Percentiles rank a stretch among this genome's conserved stretches.
These are phyloP conservation scores for Lachnellula cervina DNA, from an alignment of 2,329 filamentous ascomycete genomes.

Conservation along the genomic window DNA sequence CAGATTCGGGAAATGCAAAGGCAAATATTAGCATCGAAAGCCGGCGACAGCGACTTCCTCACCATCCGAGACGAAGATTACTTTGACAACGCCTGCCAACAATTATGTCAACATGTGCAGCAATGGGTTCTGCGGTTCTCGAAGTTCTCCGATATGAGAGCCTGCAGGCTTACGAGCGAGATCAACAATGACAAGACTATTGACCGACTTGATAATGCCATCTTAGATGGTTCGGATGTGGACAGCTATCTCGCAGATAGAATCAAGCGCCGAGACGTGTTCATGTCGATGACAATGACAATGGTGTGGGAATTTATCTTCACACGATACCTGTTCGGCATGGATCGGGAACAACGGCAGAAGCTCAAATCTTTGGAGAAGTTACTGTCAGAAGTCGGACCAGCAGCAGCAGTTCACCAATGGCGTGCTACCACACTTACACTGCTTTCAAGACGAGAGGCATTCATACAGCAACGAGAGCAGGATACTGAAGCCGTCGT, in stretches of 20 bases:
- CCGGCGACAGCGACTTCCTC: conserved; percentile 68
- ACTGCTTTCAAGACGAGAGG: conserved; percentile 71
- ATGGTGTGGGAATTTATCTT: conserved; percentile 99
- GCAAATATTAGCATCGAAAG: conserved; percentile 54
- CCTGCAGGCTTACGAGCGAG: conserved; percentile 77
- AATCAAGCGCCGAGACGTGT: conserved; percentile 82
- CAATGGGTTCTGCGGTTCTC: conserved; percentile 98
- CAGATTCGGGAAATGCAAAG: conserved; percentile 53
- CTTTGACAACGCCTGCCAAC: conserved; percentile 89
- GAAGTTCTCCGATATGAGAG: conserved; percentile 90
- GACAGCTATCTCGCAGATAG: conserved; percentile 84
- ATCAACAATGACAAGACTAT: conserved; percentile 90
- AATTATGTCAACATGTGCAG: conserved; percentile 91
- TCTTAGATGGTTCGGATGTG: conserved; percentile 91
- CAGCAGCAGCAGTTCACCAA: conserved; percentile 82
- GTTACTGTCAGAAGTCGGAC: conserved; percentile 81
- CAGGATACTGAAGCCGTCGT: conserved; percentile 95
- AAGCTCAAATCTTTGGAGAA: conserved; percentile 97
- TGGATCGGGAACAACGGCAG: conserved; percentile 96
- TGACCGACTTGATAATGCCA: conserved; percentile 87
- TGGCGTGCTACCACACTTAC: conserved; percentile 96
- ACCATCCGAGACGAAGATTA: conserved; percentile 84
- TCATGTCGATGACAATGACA: conserved; percentile 98
- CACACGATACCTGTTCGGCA: conserved; percentile 94
- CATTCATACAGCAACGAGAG: conserved; percentile 78